Conservation (phyloP, 257 asterid genomes). For the Ocimum tenuiflorum region DNA sequence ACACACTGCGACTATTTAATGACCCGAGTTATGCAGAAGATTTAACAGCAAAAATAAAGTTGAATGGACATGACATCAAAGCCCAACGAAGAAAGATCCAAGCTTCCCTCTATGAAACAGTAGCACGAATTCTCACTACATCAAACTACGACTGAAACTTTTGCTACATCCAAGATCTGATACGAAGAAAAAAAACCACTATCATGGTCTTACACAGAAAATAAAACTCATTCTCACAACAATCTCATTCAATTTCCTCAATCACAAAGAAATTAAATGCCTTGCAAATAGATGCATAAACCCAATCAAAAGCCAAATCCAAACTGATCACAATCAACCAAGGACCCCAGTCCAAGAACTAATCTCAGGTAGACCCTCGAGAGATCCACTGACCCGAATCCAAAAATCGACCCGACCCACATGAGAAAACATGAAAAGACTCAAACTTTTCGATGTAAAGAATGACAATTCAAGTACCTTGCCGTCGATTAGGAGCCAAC, state of each 20-base stretch:
- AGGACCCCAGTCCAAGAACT: background rate
- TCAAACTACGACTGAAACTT: background rate
- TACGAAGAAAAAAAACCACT: background rate
- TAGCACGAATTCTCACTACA: background rate
- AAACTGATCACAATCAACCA: background rate
- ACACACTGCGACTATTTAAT: too few species aligned
- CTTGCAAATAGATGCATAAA: too few species aligned
- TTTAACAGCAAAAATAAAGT: background rate
- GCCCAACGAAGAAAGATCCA: background rate
- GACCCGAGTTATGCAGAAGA: background rate
- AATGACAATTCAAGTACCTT: conserved; percentile 34
- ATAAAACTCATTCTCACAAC: background rate
- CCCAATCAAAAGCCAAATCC: background rate
- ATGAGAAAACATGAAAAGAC: background rate
- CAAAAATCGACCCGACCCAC: conserved; percentile 5
- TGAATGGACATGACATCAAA: background rate
- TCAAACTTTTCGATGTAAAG: background rate
- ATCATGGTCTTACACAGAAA: background rate
- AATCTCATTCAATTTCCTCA: background rate
- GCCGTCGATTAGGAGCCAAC: conserved; percentile 72
- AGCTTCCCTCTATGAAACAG: background rate
- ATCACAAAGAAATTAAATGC: too few species aligned
- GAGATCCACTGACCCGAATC: conserved; percentile 16
- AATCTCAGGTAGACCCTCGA: background rate
- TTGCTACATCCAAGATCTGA: conserved; percentile 7